These are phyloP conservation scores for Botryotinia narcissicola DNA, from an alignment of 2,329 filamentous ascomycete species.

Conservation along the genomic window DNA sequence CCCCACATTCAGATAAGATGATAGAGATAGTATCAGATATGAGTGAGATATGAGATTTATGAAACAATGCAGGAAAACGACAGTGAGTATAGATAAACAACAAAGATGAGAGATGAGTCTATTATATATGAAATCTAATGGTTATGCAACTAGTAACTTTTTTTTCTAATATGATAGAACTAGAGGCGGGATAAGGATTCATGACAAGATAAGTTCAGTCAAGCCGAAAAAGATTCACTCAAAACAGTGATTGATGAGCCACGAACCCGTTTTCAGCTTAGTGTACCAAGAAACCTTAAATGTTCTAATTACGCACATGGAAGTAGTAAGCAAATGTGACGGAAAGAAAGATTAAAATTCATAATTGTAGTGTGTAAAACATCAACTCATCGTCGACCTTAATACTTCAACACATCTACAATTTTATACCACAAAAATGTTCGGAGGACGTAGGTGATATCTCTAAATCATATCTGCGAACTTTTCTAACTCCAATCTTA, in stretches of 20 bases:
- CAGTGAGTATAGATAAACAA: background rate
- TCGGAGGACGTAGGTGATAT: conserved; percentile 56
- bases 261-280: conserved; percentile 2
- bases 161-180: background rate
- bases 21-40: background rate
- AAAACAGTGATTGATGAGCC: background rate
- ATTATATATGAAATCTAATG: background rate
- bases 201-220: conserved; percentile 2
- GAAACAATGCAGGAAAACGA: background rate
- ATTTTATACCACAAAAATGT: conserved; percentile 48
- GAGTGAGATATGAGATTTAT: background rate
- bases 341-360: conserved; percentile 11
- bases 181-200: background rate
- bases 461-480: conserved; percentile 9
- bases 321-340: conserved; percentile 1
- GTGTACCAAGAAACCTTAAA: background rate
- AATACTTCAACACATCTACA: conserved; percentile 14
- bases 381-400: conserved; percentile 3
- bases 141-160: background rate
- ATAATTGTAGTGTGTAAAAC: conserved; percentile 15
- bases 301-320: conserved; percentile 1
- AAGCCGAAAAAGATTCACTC: background rate
- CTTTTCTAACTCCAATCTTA: conserved; percentile 15
- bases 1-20: conserved; percentile 12
- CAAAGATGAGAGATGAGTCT: background rate